A percentile compares a stretch with the other conserved stretches of the same genome.
Evolutionary conservation across 352 stramenopile genomes (phyloP).

Genomic region (Phytophthora cryptogea): DNA sequence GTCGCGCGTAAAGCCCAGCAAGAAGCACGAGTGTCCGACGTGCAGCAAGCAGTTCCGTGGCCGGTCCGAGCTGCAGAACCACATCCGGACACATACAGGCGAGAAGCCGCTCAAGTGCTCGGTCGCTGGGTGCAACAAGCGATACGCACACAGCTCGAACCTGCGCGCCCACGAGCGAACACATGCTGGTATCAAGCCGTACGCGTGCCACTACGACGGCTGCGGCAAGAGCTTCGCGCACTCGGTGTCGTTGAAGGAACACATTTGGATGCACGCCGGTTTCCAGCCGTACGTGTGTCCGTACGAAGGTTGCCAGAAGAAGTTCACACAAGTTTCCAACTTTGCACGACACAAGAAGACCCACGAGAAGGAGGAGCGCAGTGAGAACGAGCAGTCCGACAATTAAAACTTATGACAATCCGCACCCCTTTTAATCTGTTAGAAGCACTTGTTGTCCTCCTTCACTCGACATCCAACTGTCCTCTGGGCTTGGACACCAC

Average conservation of each 20-base stretch:
- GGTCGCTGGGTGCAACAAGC: constrained; percentile 85
- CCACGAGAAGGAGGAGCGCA: constrained; percentile 77
- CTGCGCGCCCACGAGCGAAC: constrained; percentile 91
- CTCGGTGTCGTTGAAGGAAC: constrained; percentile 91
- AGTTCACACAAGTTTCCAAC: constrained; percentile 90
- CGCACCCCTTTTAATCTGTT: background rate
- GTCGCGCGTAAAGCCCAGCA: constrained; percentile 84
- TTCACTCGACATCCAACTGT: constrained; percentile 27
- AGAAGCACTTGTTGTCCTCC: background rate
- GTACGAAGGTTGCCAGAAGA: constrained; percentile 88
- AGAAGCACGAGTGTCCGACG: constrained; percentile 87
- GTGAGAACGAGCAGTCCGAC: constrained; percentile 54
- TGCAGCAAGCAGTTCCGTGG: constrained; percentile 87
- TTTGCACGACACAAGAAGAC: constrained; percentile 90
- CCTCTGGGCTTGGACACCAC: constrained; percentile 59
- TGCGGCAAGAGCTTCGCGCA: constrained; percentile 92
- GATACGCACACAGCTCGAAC: constrained; percentile 91
- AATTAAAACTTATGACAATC: constrained; percentile 17
- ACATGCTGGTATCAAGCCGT: constrained; percentile 91
- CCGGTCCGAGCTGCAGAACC: constrained; percentile 84
- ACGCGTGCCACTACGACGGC: constrained; percentile 89
- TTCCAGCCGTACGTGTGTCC: constrained; percentile 93
- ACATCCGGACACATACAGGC: constrained; percentile 90
- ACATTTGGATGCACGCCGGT: constrained; percentile 92
- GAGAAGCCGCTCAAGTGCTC: constrained; percentile 91